Evolutionary conservation across 23 red algal species (phyloP).

Genomic region (Gracilariopsis chorda): DNA sequence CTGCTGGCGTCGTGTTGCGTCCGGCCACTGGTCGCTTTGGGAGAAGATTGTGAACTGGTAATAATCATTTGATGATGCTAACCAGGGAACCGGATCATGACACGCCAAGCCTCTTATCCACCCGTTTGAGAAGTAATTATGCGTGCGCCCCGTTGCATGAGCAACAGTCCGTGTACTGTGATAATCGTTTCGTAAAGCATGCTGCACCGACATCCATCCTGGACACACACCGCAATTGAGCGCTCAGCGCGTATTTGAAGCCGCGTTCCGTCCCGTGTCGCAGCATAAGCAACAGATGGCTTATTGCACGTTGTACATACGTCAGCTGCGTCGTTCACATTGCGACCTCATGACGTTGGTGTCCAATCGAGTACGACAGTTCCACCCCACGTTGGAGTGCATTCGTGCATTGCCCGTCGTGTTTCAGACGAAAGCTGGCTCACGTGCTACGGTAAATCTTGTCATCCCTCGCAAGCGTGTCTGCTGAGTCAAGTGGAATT

Average conservation of each 20-base stretch:
- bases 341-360: conserved; percentile 8
- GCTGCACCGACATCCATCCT: not conserved
- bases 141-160: not conserved
- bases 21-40: conserved; percentile 59
- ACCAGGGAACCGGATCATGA: conserved; percentile 58
- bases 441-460: not conserved
- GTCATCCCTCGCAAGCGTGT: no score
- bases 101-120: not conserved
- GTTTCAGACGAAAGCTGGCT: not conserved
- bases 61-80: conserved; percentile 26
- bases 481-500: no score
- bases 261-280: not conserved
- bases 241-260: not conserved
- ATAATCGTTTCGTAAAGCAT: conserved; percentile 50
- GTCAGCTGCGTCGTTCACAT: conserved; percentile 49
- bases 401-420: conserved; percentile 48
- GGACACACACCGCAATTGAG: not conserved
- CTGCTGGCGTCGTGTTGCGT: conserved; percentile 32
- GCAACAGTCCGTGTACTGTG: conserved; percentile 34
- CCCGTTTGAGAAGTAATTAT: conserved; percentile 37
- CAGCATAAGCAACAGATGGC: not conserved
- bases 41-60: not conserved
- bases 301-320: conserved; percentile 26
- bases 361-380: not conserved
- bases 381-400: conserved; percentile 30